phyloP scores from a whole-genome alignment of 2,329 filamentous ascomycete genomes.

The Penicillium capsulatum region DNA sequence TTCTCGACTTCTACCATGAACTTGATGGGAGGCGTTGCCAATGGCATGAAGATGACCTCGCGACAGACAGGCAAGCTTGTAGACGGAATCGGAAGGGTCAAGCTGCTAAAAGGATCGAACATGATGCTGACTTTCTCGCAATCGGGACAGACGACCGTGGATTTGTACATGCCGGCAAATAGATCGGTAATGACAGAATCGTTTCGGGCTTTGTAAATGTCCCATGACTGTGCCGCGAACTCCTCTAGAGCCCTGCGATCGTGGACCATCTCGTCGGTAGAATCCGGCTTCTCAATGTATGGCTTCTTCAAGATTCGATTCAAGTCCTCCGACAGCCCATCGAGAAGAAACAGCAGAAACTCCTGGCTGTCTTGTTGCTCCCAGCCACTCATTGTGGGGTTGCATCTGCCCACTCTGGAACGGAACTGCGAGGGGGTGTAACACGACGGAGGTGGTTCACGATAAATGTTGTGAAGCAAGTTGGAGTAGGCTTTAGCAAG shows the following conservation, averaged over 20 bases:
- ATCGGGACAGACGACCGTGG: slow-evolving; percentile 83
- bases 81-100: slow-evolving; percentile 85
- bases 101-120: slow-evolving; percentile 93
- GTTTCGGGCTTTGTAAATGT: slow-evolving; percentile 86
- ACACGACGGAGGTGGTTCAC: slow-evolving; percentile 60
- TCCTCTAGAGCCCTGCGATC: slow-evolving; percentile 73
- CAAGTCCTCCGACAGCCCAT: slow-evolving; percentile 90
- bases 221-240: slow-evolving; percentile 84
- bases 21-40: slow-evolving; percentile 65
- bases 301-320: slow-evolving; percentile 94
- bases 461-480: slow-evolving; percentile 74
- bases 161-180: slow-evolving; percentile 98
- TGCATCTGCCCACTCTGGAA: slow-evolving; percentile 70
- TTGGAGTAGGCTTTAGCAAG: slow-evolving; percentile 81
- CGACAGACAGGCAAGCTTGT: slow-evolving; percentile 72
- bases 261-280: slow-evolving; percentile 90
- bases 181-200: slow-evolving; percentile 93
- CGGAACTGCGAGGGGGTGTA: slow-evolving; percentile 81
- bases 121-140: slow-evolving; percentile 97
- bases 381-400: slow-evolving; percentile 85
- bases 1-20: slow-evolving; percentile 74
- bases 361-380: slow-evolving; percentile 97
- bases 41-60: slow-evolving; percentile 70
- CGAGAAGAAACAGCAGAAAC: slow-evolving; percentile 89
- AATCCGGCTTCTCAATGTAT: slow-evolving; percentile 96